Evolutionary conservation across 192 early-diverging fungal genomes (phyloP).

Genomic region (Phycomyces blakesleeanus): DNA sequence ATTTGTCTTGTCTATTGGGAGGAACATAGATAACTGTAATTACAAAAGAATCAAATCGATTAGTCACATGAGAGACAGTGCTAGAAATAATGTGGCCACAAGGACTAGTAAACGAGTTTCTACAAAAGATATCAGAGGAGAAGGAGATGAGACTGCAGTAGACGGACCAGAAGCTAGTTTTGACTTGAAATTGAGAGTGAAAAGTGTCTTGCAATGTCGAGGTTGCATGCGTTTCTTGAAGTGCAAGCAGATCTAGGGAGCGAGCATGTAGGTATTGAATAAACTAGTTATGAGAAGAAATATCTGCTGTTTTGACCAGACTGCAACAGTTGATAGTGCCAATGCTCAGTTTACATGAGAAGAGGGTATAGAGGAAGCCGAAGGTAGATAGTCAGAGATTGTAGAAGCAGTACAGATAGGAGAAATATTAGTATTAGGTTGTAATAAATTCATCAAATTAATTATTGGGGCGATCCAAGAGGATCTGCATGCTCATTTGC

Average conservation of each 20-base stretch:
- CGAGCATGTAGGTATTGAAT: neutral
- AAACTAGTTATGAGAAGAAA: neutral
- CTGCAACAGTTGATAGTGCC: slow-evolving; percentile 4
- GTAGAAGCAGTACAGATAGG: too few species aligned
- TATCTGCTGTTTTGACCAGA: neutral
- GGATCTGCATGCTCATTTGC: too few species aligned
- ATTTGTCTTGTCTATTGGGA: neutral
- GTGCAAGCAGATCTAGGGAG: neutral
- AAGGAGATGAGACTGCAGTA: neutral
- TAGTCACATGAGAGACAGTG: neutral
- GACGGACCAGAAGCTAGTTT: slow-evolving; percentile 1
- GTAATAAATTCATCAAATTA: too few species aligned
- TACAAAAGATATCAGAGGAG: neutral
- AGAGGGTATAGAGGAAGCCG: too few species aligned
- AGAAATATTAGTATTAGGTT: too few species aligned
- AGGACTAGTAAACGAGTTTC: neutral
- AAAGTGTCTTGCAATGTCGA: neutral
- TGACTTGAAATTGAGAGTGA: neutral
- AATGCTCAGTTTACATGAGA: neutral
- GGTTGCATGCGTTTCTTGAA: slow-evolving; percentile 1
- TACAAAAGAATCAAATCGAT: neutral
- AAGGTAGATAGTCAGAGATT: too few species aligned
- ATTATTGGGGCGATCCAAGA: too few species aligned
- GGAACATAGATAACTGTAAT: neutral
- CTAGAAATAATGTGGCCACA: neutral